Evolutionary conservation across 805 yeast species (phyloP).

Genomic region (Schizosaccharomyces cryophilus): DNA sequence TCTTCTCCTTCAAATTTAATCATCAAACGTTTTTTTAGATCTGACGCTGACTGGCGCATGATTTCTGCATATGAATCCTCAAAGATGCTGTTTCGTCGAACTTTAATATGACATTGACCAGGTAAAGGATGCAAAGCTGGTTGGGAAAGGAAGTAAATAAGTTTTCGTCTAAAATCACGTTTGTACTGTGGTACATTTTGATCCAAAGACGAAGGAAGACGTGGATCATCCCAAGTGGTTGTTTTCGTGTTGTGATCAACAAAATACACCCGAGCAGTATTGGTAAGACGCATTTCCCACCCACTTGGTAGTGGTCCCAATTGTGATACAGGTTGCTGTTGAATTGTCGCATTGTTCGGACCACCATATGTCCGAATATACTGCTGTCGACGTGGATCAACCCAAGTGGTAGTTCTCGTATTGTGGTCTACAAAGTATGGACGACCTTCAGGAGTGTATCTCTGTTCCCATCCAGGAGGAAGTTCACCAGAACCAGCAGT

Average conservation of each 20-base stretch:
- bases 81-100: conserved; percentile 82
- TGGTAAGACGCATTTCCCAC: conserved; percentile 98
- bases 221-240: conserved; percentile 98
- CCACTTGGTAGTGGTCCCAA: conserved; percentile 97
- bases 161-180: conserved; percentile 95
- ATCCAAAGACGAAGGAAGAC: conserved; percentile 87
- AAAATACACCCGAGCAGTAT: conserved; percentile 93
- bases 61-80: conserved; percentile 96
- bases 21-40: conserved; percentile 89
- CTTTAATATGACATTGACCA: conserved; percentile 96
- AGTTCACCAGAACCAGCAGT: conserved; percentile 90
- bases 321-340: conserved; percentile 93
- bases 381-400: conserved; percentile 96
- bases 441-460: conserved; percentile 93
- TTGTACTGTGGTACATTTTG: conserved; percentile 98
- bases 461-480: conserved; percentile 98
- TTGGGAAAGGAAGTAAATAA: conserved; percentile 91
- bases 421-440: conserved; percentile 97
- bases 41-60: conserved; percentile 97
- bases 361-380: conserved; percentile 72
- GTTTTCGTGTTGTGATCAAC: conserved; percentile 98
- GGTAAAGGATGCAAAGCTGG: conserved; percentile 93
- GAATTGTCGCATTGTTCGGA: conserved; percentile 21
- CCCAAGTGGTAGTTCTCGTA: conserved; percentile 99
- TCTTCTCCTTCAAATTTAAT: conserved; percentile 97